Conservation (phyloP, 1,284 basidiomycete genomes). For the Quambalaria eucalypti region DNA sequence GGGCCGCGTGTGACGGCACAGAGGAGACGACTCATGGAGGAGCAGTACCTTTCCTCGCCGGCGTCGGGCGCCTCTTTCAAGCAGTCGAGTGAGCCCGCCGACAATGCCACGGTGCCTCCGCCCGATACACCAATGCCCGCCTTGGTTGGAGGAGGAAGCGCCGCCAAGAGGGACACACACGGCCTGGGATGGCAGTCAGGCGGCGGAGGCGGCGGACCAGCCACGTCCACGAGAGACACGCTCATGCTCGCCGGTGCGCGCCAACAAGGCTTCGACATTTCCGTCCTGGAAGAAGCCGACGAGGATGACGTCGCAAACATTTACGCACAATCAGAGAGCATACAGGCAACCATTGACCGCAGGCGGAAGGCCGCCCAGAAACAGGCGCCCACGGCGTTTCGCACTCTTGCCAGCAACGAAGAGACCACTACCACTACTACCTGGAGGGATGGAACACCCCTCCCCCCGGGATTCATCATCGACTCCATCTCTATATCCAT, state of each 20-base stretch:
- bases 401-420: background rate
- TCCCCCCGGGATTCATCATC: background rate
- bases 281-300: constrained; percentile 53
- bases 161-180: constrained; percentile 63
- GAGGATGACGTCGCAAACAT: constrained; percentile 49
- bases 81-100: background rate
- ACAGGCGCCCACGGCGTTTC: background rate
- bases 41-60: too few species aligned
- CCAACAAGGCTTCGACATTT: background rate
- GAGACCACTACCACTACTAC: background rate
- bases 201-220: background rate
- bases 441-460: background rate
- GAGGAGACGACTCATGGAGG: background rate
- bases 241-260: background rate
- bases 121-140: constrained; percentile 63
- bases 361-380: background rate
- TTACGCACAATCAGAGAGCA: constrained; percentile 49
- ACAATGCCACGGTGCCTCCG: constrained; percentile 52
- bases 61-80: background rate
- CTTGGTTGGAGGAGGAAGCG: constrained; percentile 46
- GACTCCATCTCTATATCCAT: background rate
- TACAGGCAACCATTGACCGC: constrained; percentile 51
- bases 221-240: background rate
- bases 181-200: constrained; percentile 62
- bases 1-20: constrained; percentile 5